Base-by-base conservation (phyloP, 176 grass and related monocot genomes). In the Puya raimondii region DNA sequence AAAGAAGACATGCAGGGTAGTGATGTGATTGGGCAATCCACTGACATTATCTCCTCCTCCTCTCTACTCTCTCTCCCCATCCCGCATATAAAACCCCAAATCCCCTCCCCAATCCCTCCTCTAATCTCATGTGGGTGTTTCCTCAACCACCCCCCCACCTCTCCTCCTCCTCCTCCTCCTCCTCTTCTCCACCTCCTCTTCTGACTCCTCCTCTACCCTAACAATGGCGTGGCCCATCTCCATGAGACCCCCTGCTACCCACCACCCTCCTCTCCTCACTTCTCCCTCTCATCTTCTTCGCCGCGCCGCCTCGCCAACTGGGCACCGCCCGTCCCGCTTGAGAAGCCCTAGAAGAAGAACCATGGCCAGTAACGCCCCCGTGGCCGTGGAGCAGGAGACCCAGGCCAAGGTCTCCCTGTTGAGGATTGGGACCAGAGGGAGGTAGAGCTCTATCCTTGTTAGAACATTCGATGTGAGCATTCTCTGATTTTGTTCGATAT, bases 371-470 rank as follows among this genome's bases (percentile, higher is more conserved):
- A 86, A 78, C 67, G 95, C 87, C 15, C 82, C 90, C 67, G 65
- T 91, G 33, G 78, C 89, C 29, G 75, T 94, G 53, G 82, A 99
- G 82, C 66, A 91, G 72, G 87, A 80, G 78, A 78, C 82, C 50
- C 64, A 90, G 82, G 63, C 94, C 71, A 90, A 88, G 82, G 80
- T 99, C 69, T 83, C 90, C 69, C 82, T 99, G 48, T 58, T 99
- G 52, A 82, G 90, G 79, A 94, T 99, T 84, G 87, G 95, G 25
- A 99, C 90, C 14, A 79, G 95, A 63, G 95, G 95, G 49, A 99
- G 90, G 95, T 99, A 81, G 42, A 42, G 33, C 47, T 2, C 23
- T 68, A 47, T 57, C 48, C 16, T 1, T n/a, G 53, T 17, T 57
- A 13, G n/a, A n/a, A n/a, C 7, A 61, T 18, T 69, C 15, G 12